Percentiles rank a stretch among this genome's conserved stretches.
phyloP scores from a whole-genome alignment of 345 rosid species.

The Dovyalis caffra region DNA sequence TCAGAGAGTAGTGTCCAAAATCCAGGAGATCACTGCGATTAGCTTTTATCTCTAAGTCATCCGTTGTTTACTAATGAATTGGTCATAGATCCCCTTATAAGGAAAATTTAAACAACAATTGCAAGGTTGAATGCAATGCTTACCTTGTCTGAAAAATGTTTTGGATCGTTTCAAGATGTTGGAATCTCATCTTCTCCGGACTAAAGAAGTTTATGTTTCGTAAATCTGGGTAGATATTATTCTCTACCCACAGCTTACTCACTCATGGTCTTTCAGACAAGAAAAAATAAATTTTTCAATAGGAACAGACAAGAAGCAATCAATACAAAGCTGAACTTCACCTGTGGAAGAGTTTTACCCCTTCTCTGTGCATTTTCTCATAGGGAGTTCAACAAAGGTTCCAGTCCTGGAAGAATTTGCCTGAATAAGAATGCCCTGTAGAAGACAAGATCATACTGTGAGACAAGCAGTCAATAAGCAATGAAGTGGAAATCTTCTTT shows the following conservation, averaged over 20 bases:
- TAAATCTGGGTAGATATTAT: too few species aligned
- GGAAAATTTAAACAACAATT: not conserved
- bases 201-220: not conserved
- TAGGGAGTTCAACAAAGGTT: constrained; percentile 52
- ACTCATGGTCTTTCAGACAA: too few species aligned
- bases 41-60: not conserved
- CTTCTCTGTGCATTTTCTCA: constrained; percentile 55
- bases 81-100: not conserved
- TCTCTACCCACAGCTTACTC: too few species aligned
- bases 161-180: constrained; percentile 69
- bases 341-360: constrained; percentile 71
- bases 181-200: not conserved
- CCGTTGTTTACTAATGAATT: not conserved
- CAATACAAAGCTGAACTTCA: constrained; percentile 4
- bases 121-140: not conserved
- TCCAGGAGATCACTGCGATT: too few species aligned
- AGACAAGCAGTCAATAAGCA: not conserved
- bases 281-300: not conserved
- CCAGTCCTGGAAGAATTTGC: constrained; percentile 83
- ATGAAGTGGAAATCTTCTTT: not conserved
- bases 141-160: constrained; percentile 82
- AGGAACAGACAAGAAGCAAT: not conserved
- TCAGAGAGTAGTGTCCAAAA: too few species aligned
- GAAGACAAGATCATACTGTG: not conserved
- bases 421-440: constrained; percentile 66